These are phyloP conservation scores for Malus domestica DNA, from an alignment of 306 rosid species.

Conservation along the genomic window ASM211411v1 NC_041790.1:4631001-4631500, in stretches of 20 bases:
- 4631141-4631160: slow-evolving; percentile 62
- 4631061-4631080: slow-evolving; percentile 45
- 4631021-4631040: slow-evolving; percentile 68
- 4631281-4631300: neutral
- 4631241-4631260: no score
- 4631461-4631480: neutral
- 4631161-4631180: slow-evolving; percentile 46
- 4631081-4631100: slow-evolving; percentile 79
- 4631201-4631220: neutral
- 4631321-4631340: no score
- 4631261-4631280: neutral
- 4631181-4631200: slow-evolving; percentile 4
- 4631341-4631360: no score
- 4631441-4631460: neutral
- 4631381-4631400: neutral
- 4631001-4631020: slow-evolving; percentile 27
- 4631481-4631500: neutral
- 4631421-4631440: neutral
- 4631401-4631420: no score
- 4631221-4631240: no score
- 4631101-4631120: slow-evolving; percentile 64
- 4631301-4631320: no score
- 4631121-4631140: slow-evolving; percentile 55
- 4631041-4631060: slow-evolving; percentile 45
- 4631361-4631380: neutral